phyloP scores from a whole-genome alignment of 23 red algal species.

The Gracilaria caudata region DNA sequence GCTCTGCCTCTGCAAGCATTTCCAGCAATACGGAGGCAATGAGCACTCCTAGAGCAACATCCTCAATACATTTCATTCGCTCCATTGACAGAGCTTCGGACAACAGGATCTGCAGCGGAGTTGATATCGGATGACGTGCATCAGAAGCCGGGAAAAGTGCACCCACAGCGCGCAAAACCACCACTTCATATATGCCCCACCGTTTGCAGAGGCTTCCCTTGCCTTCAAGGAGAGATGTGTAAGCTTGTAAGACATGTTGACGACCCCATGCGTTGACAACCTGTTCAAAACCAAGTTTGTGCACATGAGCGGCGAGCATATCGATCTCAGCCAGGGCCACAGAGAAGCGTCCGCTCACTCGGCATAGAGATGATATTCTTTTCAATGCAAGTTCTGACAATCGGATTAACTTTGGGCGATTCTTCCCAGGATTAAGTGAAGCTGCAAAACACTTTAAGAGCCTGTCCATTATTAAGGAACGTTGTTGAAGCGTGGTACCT shows the following conservation, averaged over 20 bases:
- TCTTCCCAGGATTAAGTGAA: slow-evolving; percentile 49
- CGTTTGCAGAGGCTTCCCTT: slow-evolving; percentile 7
- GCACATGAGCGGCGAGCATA: slow-evolving; percentile 56
- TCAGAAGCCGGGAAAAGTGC: slow-evolving; percentile 69
- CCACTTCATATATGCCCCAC: slow-evolving; percentile 21
- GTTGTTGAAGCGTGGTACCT: slow-evolving; percentile 24
- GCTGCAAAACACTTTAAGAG: slow-evolving; percentile 65
- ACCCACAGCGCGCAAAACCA: slow-evolving; percentile 49
- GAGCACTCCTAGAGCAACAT: slow-evolving; percentile 36
- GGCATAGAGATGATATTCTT: slow-evolving; percentile 21
- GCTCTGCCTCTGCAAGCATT: slow-evolving; percentile 6
- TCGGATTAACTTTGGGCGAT: slow-evolving; percentile 24
- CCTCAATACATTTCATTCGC: slow-evolving; percentile 18
- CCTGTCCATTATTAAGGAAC: slow-evolving; percentile 46
- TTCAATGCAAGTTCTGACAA: slow-evolving; percentile 42
- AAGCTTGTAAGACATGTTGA: slow-evolving; percentile 2
- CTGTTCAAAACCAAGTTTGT: slow-evolving; percentile 39
- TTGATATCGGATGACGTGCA: slow-evolving; percentile 61
- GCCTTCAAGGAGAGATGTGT: slow-evolving; percentile 2
- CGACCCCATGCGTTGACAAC: slow-evolving; percentile 42
- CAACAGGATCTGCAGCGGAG: slow-evolving; percentile 49
- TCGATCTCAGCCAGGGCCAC: slow-evolving; percentile 48
- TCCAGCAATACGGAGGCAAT: slow-evolving; percentile 32
- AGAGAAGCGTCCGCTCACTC: not conserved
- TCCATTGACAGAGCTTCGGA: slow-evolving; percentile 40